Evolutionary conservation across 345 rosid species (phyloP).

Genomic region (Salix suchowensis): DNA sequence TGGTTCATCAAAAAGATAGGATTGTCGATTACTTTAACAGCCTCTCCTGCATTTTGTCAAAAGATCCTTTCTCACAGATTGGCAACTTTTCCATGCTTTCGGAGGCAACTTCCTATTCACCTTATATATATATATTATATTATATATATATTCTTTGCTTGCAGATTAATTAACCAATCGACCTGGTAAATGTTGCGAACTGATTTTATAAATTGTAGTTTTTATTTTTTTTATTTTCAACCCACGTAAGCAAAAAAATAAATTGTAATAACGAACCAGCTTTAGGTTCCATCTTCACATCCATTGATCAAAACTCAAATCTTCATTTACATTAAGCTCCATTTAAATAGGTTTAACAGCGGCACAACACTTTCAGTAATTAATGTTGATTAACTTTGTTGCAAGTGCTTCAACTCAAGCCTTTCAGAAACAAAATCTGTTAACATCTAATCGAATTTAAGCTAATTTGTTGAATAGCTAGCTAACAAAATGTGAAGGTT

Average conservation of each 20-base stretch:
- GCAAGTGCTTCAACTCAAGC: not conserved
- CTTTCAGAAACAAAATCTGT: not conserved
- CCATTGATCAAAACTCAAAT: not conserved
- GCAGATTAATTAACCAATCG: not conserved
- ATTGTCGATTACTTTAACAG: not conserved
- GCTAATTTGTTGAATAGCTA: not conserved
- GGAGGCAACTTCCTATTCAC: constrained; percentile 21
- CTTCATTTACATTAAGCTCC: not conserved
- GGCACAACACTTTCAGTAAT: too few relatives aligned
- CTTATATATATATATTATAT: not conserved
- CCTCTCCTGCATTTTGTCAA: constrained; percentile 16
- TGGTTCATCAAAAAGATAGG: constrained; percentile 22
- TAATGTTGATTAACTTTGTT: too few relatives aligned
- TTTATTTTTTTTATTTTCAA: too few relatives aligned
- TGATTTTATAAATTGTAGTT: too few relatives aligned
- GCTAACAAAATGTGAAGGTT: not conserved
- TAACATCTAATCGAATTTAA: not conserved
- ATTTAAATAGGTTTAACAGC: not conserved
- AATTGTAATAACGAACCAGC: too few relatives aligned
- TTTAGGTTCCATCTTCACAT: not conserved
- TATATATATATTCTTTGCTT: constrained; percentile 12
- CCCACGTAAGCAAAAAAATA: too few relatives aligned
- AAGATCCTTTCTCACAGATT: constrained; percentile 11
- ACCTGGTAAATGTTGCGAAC: not conserved
- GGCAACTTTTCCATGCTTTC: constrained; percentile 24